Evolutionary conservation across 2,329 filamentous ascomycete species (phyloP).

Genomic region (Fusarium sp.): DNA sequence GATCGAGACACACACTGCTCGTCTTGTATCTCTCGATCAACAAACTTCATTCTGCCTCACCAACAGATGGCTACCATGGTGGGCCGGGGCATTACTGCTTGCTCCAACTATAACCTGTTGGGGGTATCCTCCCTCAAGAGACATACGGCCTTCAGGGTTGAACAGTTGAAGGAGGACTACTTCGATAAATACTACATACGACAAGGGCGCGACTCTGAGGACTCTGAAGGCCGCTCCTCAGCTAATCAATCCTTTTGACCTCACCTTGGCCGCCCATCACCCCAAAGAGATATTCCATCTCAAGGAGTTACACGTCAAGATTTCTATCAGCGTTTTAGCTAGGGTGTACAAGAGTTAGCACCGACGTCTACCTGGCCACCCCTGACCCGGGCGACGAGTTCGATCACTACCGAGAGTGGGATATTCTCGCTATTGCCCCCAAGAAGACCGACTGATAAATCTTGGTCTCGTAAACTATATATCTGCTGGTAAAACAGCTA

Average conservation of each 20-base stretch:
- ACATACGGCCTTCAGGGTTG: background rate
- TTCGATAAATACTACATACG: background rate
- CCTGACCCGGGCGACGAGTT: background rate
- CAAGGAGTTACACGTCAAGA: background rate
- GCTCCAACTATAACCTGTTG: background rate
- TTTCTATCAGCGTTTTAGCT: background rate
- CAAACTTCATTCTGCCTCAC: background rate
- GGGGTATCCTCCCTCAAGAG: background rate
- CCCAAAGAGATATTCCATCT: background rate
- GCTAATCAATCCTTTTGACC: background rate
- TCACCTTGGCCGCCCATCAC: background rate
- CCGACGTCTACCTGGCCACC: background rate
- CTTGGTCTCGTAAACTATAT: background rate
- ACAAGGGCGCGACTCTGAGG: background rate
- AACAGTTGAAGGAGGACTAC: background rate
- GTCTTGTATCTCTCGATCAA: background rate
- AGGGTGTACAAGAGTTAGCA: background rate
- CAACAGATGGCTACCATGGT: background rate
- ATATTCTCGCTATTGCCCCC: background rate
- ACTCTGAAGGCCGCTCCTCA: background rate
- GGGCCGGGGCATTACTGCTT: background rate
- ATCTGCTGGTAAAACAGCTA: background rate
- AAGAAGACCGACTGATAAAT: background rate
- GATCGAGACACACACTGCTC: background rate
- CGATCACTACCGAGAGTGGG: too few species aligned